These are phyloP conservation scores for Clarkia xantiana DNA, from an alignment of 345 rosid species.

Conservation along the genomic window DNA sequence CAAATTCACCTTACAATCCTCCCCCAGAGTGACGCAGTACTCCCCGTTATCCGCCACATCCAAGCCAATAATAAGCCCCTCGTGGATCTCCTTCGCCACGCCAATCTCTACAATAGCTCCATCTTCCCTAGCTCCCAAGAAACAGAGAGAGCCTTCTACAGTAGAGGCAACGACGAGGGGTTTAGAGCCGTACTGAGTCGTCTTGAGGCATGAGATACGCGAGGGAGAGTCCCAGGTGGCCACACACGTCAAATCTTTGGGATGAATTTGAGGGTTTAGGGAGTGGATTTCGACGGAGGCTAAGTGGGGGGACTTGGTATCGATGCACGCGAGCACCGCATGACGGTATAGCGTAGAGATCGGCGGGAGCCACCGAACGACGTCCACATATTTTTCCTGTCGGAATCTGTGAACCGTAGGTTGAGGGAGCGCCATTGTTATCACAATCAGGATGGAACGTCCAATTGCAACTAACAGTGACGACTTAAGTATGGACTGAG, in stretches of 20 bases:
- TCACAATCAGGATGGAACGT: slow-evolving; percentile 2
- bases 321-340: no score
- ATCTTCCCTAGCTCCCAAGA: slow-evolving; percentile 19
- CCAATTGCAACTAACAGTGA: no score
- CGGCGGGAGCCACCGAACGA: no score
- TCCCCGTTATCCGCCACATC: slow-evolving; percentile 48
- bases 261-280: no score
- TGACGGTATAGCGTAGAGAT: no score
- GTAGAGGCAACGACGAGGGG: slow-evolving; percentile 46
- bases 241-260: slow-evolving; percentile 14
- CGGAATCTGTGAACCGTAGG: no score
- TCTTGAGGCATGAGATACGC: slow-evolving; percentile 51
- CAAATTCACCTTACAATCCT: slow-evolving; percentile 35
- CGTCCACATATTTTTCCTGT: no score
- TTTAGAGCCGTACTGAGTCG: slow-evolving; percentile 18
- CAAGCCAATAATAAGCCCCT: slow-evolving; percentile 38
- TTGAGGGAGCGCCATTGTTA: no score
- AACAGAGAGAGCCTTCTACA: slow-evolving; percentile 39
- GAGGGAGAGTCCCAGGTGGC: slow-evolving; percentile 41
- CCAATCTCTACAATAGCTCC: slow-evolving; percentile 19
- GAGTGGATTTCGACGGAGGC: no score
- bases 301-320: no score
- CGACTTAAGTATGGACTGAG: no score
- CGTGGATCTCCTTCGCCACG: slow-evolving; percentile 28
- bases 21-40: slow-evolving; percentile 50